Conservation (phyloP, 1,284 basidiomycete species). For the Cryptococcus maquisensis region DNA sequence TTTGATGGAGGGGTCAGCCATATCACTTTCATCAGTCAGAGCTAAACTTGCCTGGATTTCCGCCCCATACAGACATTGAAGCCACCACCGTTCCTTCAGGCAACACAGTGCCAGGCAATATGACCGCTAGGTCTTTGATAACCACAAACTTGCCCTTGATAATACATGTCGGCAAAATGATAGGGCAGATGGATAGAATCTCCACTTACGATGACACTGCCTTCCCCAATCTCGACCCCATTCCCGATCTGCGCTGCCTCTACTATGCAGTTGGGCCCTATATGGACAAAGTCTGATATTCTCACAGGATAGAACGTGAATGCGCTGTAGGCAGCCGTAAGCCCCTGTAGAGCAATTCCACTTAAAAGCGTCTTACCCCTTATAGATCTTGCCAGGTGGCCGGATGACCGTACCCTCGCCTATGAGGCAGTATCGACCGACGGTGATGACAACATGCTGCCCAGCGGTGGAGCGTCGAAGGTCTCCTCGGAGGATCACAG, state of each 20-base stretch:
- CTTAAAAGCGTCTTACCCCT: conserved; percentile 56
- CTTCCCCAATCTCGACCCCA: conserved; percentile 90
- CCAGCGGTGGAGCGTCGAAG: conserved; percentile 66
- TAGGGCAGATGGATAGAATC: background rate
- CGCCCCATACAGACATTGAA: conserved; percentile 76
- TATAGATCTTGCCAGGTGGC: conserved; percentile 54
- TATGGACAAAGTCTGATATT: conserved; percentile 89
- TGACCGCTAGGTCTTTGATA: conserved; percentile 88
- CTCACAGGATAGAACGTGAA: conserved; percentile 99
- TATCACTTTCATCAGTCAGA: background rate
- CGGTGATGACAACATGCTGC: conserved; percentile 83
- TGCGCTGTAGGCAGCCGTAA: conserved; percentile 14
- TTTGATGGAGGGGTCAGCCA: conserved; percentile 32
- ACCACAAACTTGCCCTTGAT: conserved; percentile 88
- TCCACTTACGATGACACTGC: conserved; percentile 78
- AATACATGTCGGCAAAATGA: background rate
- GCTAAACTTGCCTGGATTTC: conserved; percentile 69
- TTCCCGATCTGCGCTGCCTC: conserved; percentile 94
- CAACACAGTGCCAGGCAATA: conserved; percentile 73
- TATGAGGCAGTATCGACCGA: conserved; percentile 88
- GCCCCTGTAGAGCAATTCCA: background rate
- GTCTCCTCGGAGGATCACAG: conserved; percentile 35
- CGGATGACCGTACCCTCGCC: conserved; percentile 82
- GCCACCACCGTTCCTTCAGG: conserved; percentile 91
- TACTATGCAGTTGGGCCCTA: conserved; percentile 79